Conservation (phyloP, 2,329 filamentous ascomycete species). For the Purpureocillium lavendulum region DNA sequence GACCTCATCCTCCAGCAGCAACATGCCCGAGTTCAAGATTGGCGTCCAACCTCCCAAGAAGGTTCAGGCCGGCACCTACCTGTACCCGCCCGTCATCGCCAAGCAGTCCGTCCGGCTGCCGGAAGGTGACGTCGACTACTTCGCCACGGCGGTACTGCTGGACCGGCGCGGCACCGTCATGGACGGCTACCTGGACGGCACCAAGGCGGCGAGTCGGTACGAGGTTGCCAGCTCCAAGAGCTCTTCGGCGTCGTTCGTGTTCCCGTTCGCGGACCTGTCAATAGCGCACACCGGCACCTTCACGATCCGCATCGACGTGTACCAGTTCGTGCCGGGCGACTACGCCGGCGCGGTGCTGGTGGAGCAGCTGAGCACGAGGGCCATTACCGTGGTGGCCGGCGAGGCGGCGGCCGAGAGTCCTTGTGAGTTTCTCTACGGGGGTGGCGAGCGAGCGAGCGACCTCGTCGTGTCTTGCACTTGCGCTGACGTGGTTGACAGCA, state of each 20-base stretch:
- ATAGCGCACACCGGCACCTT: conserved; percentile 14
- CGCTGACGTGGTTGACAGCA: conserved; percentile 3
- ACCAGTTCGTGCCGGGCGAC: conserved; percentile 11
- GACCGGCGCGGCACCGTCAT: conserved; percentile 9
- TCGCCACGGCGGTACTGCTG: conserved; percentile 17
- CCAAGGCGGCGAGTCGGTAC: conserved; percentile 10
- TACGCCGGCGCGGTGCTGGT: conserved; percentile 7
- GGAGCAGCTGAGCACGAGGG: conserved; percentile 9
- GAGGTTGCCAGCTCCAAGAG: conserved; percentile 4
- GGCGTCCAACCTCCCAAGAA: conserved; percentile 15
- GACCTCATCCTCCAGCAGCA: not conserved
- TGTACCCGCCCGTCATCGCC: conserved; percentile 16
- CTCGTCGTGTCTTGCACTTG: too few relatives aligned
- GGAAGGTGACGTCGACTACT: conserved; percentile 10
- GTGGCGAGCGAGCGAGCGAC: too few relatives aligned
- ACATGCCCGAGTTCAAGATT: conserved; percentile 10
- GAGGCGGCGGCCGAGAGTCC: conserved; percentile 5
- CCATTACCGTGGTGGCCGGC: conserved; percentile 8
- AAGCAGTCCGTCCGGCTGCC: conserved; percentile 6
- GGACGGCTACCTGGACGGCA: conserved; percentile 11
- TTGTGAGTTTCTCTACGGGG: conserved; percentile 3
- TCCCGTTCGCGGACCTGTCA: conserved; percentile 16
- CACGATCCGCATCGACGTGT: conserved; percentile 18
- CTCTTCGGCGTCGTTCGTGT: conserved; percentile 10
- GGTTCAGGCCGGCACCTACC: conserved; percentile 6